phyloP scores from a whole-genome alignment of 202 grass and related monocot genomes.

The Zizania palustris region DNA sequence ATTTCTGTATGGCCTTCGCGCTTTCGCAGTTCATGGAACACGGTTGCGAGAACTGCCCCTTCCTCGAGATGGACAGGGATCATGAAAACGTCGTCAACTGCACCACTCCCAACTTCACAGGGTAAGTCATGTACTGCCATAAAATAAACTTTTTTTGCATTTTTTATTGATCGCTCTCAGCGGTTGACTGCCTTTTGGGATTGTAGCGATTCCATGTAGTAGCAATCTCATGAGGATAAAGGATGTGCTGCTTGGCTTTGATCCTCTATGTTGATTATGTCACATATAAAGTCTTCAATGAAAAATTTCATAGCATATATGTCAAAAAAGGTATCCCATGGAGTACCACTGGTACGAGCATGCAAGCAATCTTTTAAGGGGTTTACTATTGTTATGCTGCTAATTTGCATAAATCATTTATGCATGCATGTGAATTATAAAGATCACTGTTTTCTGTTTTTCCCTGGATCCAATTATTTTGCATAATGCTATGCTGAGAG shows the following conservation, averaged over 20 bases:
- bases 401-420: background rate
- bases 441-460: background rate
- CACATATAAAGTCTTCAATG: background rate
- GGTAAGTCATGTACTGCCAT: slow-evolving; percentile 42
- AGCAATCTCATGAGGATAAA: background rate
- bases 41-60: slow-evolving; percentile 92
- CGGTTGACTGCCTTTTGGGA: background rate
- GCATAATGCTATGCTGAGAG: background rate
- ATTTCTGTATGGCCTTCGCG: background rate
- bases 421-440: background rate
- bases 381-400: background rate
- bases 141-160: background rate
- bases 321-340: background rate
- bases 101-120: slow-evolving; percentile 94
- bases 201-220: background rate
- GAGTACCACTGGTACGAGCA: background rate
- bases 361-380: background rate
- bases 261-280: background rate
- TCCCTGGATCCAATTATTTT: background rate
- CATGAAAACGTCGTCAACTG: slow-evolving; percentile 83
- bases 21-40: slow-evolving; percentile 79
- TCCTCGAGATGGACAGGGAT: slow-evolving; percentile 94
- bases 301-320: background rate
- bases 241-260: background rate
- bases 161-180: background rate